phyloP scores from a whole-genome alignment of 306 rosid species.

The Prosopis cineraria region DNA sequence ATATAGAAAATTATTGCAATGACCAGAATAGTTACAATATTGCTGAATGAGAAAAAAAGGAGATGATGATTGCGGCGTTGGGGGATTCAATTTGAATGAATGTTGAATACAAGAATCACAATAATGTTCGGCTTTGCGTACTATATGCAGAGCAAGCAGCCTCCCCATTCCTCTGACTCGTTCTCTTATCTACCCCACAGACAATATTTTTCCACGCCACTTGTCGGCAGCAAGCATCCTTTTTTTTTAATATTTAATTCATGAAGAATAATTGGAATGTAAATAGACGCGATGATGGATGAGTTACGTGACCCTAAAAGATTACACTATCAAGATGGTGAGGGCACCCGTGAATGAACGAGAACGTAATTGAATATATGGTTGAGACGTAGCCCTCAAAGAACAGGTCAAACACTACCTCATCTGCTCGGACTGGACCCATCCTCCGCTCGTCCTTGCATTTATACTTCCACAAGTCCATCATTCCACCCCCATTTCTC shows the following conservation, averaged over 20 bases:
- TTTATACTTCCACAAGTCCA: background rate
- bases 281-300: background rate
- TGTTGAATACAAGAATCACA: background rate
- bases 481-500: background rate
- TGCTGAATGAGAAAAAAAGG: too few species aligned
- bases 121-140: background rate
- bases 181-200: background rate
- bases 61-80: too few species aligned
- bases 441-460: background rate
- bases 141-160: background rate
- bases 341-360: background rate
- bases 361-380: background rate
- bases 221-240: background rate
- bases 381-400: conserved; percentile 38
- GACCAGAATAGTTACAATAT: too few species aligned
- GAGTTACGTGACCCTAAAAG: background rate
- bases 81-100: too few species aligned
- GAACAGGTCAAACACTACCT: conserved; percentile 18
- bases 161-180: background rate
- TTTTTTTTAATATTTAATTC: background rate
- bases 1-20: too few species aligned
- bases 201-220: background rate
- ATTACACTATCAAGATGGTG: background rate
- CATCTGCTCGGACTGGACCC: background rate
- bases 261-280: background rate